Evolutionary conservation across 768 basidiomycete genomes (phyloP), one percentile per base, ranked within the genome.

Genomic region (Tephrocybe sp.): DNA sequence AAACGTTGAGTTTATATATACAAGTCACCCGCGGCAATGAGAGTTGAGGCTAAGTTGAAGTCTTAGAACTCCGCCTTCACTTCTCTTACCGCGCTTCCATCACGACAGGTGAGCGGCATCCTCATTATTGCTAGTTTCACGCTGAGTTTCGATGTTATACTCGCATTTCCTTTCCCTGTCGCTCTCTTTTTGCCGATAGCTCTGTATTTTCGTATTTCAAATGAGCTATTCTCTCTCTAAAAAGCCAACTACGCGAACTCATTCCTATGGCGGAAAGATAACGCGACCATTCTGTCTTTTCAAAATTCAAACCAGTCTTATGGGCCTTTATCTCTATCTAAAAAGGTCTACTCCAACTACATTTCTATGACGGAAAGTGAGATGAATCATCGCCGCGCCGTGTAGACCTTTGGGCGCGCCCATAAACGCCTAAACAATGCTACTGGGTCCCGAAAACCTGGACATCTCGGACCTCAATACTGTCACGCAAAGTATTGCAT

Each of bases 361-460:
- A 61, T 58, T 2, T 55, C 56, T 25, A 63, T 81, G 2, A 71
- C 80, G 5, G 52, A 54, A n/a, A 49, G 54, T 19, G 82, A 83
- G 49, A 60, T 77, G 0, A 41, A 61, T 2, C 56, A 59, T 2
- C 78, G 79, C 67, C 72, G 71, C 25, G 52, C 54, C 0, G 72
- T 77, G 0, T 83, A 80, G 6, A 64, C 68, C n/a, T 65, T 80
- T 26, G 66, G 71, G 15, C 69, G 78, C 5, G 60, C 60, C 1
- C 75, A 79, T 57, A 80, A 75, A 57, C 73, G 74, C 9, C 58
- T 82, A 4, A 79, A 74, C 0, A 73, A 73, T 60, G 69, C 68
- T 16, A 69, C 84, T 35, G 79, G 81, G 1, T 86, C 84, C 76
- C 4, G 64, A 62, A 18, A 86, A 86, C 59, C 66, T 86, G 13